phyloP scores from a whole-genome alignment of 2,329 filamentous ascomycete genomes.

The Fonsecaea pedrosoi region DNA sequence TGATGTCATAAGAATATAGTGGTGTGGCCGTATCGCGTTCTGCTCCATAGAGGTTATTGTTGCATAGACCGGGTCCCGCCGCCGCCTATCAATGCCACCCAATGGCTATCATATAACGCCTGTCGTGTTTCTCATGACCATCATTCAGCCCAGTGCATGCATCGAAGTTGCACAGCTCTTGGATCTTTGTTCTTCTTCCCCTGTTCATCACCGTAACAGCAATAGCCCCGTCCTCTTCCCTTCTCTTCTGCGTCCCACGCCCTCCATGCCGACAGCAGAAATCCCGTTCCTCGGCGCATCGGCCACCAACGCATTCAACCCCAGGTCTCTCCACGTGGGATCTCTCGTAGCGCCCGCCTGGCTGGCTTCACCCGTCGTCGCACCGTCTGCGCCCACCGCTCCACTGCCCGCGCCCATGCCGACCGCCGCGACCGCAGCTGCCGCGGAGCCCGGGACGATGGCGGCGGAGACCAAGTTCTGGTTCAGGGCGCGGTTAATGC shows the following conservation, averaged over 20 bases:
- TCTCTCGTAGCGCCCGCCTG: slow-evolving; percentile 33
- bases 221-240: slow-evolving; percentile 29
- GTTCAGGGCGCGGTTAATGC: slow-evolving; percentile 68
- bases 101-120: neutral
- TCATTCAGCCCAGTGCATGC: neutral
- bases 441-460: neutral
- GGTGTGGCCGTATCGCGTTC: neutral
- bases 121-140: slow-evolving; percentile 5
- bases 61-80: neutral
- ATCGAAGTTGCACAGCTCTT: neutral
- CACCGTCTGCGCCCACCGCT: slow-evolving; percentile 9
- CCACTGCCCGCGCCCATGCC: slow-evolving; percentile 25
- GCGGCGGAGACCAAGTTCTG: slow-evolving; percentile 53
- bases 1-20: slow-evolving; percentile 80
- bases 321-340: slow-evolving; percentile 64
- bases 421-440: slow-evolving; percentile 12
- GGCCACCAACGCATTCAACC: slow-evolving; percentile 43
- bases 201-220: slow-evolving; percentile 29
- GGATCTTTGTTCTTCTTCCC: neutral
- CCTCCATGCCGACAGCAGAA: slow-evolving; percentile 14
- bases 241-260: slow-evolving; percentile 25
- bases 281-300: slow-evolving; percentile 15
- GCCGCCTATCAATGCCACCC: neutral
- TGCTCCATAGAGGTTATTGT: neutral
- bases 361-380: slow-evolving; percentile 29